A percentile compares a stretch with the other conserved stretches of the same genome.
Evolutionary conservation across 176 grass and related monocot genomes (phyloP).

Genomic region (Oryza nivara): DNA sequence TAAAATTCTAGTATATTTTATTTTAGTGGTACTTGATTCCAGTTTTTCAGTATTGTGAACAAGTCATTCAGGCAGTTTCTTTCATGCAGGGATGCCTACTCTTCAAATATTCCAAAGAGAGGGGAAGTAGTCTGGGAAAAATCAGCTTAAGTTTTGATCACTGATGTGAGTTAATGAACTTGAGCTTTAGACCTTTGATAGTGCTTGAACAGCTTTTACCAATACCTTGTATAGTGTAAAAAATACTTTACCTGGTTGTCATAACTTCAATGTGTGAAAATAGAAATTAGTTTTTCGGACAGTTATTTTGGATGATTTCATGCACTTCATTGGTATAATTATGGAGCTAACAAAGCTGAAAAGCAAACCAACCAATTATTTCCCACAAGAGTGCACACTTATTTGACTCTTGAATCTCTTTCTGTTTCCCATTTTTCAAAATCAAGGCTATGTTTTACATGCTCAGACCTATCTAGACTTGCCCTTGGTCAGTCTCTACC

Average conservation of each 20-base stretch:
- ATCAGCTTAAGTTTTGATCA: slow-evolving; percentile 23
- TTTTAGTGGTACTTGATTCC: background rate
- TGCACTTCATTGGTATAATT: slow-evolving; percentile 14
- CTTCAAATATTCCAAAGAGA: slow-evolving; percentile 28
- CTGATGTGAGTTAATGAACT: slow-evolving; percentile 31
- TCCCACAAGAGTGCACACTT: background rate
- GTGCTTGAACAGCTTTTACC: slow-evolving; percentile 23
- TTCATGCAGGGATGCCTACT: slow-evolving; percentile 32
- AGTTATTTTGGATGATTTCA: slow-evolving; percentile 13
- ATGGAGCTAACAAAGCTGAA: slow-evolving; percentile 4
- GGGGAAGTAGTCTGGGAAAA: slow-evolving; percentile 11
- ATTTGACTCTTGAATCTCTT: background rate
- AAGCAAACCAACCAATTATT: slow-evolving; percentile 9
- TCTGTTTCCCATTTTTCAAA: slow-evolving; percentile 13
- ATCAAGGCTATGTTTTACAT: background rate
- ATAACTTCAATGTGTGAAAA: background rate
- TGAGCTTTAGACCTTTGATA: slow-evolving; percentile 19
- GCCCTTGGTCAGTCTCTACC: background rate
- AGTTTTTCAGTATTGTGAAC: slow-evolving; percentile 3
- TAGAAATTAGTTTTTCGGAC: background rate
- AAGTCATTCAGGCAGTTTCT: slow-evolving; percentile 20
- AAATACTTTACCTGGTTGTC: slow-evolving; percentile 3
- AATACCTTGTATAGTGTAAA: background rate
- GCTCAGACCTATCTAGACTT: background rate
- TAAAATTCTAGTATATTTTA: background rate